A percentile compares a stretch with the other conserved stretches of the same genome.
phyloP scores from a whole-genome alignment of 2,329 filamentous ascomycete genomes.

The Aspergillus niger region DNA sequence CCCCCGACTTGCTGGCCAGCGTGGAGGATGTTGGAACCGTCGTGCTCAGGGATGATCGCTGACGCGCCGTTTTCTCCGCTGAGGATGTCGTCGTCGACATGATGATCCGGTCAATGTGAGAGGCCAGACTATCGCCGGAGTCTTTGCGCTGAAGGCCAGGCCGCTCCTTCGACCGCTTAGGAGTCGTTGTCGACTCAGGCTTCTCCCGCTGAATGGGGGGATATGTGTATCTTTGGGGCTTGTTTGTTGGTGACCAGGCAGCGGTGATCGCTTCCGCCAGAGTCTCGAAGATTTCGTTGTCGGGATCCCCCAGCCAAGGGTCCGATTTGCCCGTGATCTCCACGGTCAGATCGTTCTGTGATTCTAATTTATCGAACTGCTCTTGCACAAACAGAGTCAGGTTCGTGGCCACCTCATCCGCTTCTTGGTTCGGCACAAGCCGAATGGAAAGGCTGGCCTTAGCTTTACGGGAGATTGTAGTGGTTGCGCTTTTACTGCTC shows the following conservation, averaged over 20 bases:
- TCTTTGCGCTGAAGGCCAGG: slow-evolving; percentile 34
- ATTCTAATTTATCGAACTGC: slow-evolving; percentile 73
- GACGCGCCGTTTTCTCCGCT: slow-evolving; percentile 30
- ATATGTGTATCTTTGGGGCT: slow-evolving; percentile 37
- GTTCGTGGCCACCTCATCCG: slow-evolving; percentile 70
- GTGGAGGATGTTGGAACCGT: slow-evolving; percentile 45
- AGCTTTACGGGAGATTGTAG: slow-evolving; percentile 81
- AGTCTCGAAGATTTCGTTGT: slow-evolving; percentile 86
- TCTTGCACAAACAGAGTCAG: slow-evolving; percentile 68
- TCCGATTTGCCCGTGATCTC: slow-evolving; percentile 92
- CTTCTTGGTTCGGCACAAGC: slow-evolving; percentile 89
- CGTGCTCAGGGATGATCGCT: slow-evolving; percentile 28
- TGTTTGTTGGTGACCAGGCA: slow-evolving; percentile 66
- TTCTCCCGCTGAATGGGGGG: slow-evolving; percentile 29
- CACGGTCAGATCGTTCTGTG: slow-evolving; percentile 77
- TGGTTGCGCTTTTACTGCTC: slow-evolving; percentile 78
- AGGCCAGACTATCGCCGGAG: slow-evolving; percentile 43
- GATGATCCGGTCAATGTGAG: slow-evolving; percentile 43
- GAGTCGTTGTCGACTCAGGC: slow-evolving; percentile 16
- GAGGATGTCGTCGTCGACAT: slow-evolving; percentile 42
- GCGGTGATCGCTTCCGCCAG: slow-evolving; percentile 82
- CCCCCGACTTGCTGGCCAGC: slow-evolving; percentile 32
- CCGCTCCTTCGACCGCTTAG: slow-evolving; percentile 14
- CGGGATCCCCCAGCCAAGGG: slow-evolving; percentile 91
- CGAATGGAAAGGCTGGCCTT: slow-evolving; percentile 87